Percentiles rank a stretch among this genome's conserved stretches.
Evolutionary conservation across 148 eudicot species (phyloP).

Genomic region (Linanthus parryae): DNA sequence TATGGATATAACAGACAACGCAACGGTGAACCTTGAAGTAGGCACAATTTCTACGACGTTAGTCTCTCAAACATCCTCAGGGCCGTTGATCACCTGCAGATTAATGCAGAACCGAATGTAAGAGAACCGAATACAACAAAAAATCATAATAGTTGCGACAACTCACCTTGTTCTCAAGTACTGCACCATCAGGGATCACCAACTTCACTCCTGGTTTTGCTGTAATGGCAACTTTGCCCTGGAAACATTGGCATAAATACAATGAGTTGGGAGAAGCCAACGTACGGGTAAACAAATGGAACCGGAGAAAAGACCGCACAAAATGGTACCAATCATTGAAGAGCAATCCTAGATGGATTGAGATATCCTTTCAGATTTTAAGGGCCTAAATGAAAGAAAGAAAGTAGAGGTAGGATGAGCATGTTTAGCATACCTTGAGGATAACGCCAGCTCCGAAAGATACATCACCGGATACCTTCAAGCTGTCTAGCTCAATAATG

Average conservation of each 20-base stretch:
- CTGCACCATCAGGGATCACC: constrained; percentile 85
- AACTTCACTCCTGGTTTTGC: constrained; percentile 76
- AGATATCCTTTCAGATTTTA: too few species aligned
- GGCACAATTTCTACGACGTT: too few species aligned
- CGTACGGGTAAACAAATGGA: too few species aligned
- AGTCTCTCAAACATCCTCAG: constrained; percentile 59
- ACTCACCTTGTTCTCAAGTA: constrained; percentile 67
- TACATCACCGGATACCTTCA: constrained; percentile 93
- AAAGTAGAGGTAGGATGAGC: too few species aligned
- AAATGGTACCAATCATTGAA: background rate
- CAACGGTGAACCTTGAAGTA: too few species aligned
- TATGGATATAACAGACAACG: too few species aligned
- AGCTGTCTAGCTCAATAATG: constrained; percentile 79
- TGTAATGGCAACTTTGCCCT: constrained; percentile 74
- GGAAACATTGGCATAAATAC: background rate
- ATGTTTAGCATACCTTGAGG: constrained; percentile 57
- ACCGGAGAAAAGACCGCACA: background rate
- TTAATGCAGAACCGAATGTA: background rate
- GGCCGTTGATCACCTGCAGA: constrained; percentile 62
- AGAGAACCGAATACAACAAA: background rate
- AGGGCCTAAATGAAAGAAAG: too few species aligned
- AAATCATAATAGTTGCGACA: background rate
- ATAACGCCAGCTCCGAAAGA: constrained; percentile 73
- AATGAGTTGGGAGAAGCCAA: background rate
- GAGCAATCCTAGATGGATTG: background rate